Percentiles rank a stretch among this genome's conserved stretches.
These are phyloP conservation scores for Wallemia mellicola DNA, from an alignment of 1,284 basidiomycete species.

Conservation along the genomic window DNA sequence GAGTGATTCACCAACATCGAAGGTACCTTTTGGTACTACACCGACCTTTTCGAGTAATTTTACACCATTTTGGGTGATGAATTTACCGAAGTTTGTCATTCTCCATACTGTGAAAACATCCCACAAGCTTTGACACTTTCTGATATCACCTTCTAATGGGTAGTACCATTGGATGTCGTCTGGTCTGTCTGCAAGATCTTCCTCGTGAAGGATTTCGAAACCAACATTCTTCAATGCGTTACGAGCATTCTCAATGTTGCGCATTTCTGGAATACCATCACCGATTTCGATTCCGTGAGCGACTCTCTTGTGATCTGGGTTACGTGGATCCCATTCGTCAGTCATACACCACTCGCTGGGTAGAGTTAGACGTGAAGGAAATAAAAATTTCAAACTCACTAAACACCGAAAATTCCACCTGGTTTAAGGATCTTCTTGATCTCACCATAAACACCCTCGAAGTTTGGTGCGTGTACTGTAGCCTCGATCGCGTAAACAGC, in stretches of 20 bases:
- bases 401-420: slow-evolving; percentile 49
- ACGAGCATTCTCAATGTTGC: slow-evolving; percentile 38
- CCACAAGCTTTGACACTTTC: slow-evolving; percentile 77
- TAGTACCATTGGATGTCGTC: slow-evolving; percentile 83
- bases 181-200: slow-evolving; percentile 65
- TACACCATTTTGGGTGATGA: slow-evolving; percentile 56
- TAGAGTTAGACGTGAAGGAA: slow-evolving; percentile 2
- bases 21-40: slow-evolving; percentile 72
- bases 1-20: slow-evolving; percentile 61
- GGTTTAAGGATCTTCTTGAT: slow-evolving; percentile 89
- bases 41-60: slow-evolving; percentile 48
- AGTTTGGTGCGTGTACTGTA: slow-evolving; percentile 80
- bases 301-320: slow-evolving; percentile 64
- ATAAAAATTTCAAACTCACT: not conserved
- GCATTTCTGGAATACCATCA: slow-evolving; percentile 95
- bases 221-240: slow-evolving; percentile 58
- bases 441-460: slow-evolving; percentile 82
- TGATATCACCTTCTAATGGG: slow-evolving; percentile 71
- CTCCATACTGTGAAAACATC: slow-evolving; percentile 66
- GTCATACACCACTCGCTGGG: slow-evolving; percentile 99
- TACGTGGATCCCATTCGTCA: slow-evolving; percentile 63
- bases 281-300: slow-evolving; percentile 74
- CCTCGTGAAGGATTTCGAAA: slow-evolving; percentile 66
- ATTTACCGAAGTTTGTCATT: slow-evolving; percentile 60
- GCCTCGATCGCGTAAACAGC: slow-evolving; percentile 89